Conservation (phyloP, 768 basidiomycete species). For the Saitozyma podzolica region DNA sequence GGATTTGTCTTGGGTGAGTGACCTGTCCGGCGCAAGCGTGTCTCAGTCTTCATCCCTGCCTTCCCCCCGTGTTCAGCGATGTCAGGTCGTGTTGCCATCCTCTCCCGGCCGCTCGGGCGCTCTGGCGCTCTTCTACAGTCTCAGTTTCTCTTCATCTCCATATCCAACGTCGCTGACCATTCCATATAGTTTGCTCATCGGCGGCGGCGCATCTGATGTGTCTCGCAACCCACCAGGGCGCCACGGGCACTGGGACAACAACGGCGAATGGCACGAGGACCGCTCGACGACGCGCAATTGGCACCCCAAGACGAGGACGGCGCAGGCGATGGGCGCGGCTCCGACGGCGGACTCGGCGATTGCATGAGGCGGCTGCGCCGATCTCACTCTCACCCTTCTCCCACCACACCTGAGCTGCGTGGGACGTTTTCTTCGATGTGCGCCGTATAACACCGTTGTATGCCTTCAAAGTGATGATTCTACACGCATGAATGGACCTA, state of each 20-base stretch:
- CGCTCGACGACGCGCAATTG: slow-evolving; percentile 2
- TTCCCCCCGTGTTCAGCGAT: too few species aligned
- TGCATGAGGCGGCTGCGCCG: background rate
- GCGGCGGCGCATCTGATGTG: slow-evolving; percentile 41
- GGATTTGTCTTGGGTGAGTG: slow-evolving; percentile 45
- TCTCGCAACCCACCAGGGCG: slow-evolving; percentile 21
- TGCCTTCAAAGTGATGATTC: background rate
- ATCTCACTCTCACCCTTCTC: background rate
- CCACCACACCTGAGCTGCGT: background rate
- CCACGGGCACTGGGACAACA: slow-evolving; percentile 45
- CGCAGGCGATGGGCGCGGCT: background rate
- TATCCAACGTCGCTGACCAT: too few species aligned
- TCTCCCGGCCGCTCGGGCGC: too few species aligned
- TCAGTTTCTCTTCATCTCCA: too few species aligned
- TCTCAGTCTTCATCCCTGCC: too few species aligned
- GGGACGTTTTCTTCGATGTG: background rate
- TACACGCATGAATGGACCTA: background rate
- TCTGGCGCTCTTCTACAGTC: too few species aligned
- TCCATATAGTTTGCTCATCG: slow-evolving; percentile 36
- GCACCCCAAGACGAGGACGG: background rate
- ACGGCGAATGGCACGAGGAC: slow-evolving; percentile 44
- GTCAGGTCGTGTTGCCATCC: too few species aligned
- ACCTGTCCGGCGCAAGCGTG: too few species aligned
- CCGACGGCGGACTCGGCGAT: background rate
- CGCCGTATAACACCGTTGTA: background rate